These are phyloP conservation scores for Gossypium herbaceum DNA, from an alignment of 345 rosid genomes.

Conservation along the genomic window DNA sequence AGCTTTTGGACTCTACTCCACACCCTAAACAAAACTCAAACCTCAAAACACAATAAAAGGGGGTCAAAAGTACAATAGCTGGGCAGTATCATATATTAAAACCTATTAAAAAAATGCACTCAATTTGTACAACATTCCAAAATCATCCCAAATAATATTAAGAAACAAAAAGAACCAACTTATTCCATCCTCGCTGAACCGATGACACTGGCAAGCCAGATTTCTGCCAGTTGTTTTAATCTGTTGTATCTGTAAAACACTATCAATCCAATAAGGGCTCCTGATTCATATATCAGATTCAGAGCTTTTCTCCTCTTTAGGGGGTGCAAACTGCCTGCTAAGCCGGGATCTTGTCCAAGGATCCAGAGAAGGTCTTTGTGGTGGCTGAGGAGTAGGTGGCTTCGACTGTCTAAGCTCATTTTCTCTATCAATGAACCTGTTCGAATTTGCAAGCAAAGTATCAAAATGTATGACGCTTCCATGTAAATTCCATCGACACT, in stretches of 20 bases:
- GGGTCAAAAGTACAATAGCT: neutral
- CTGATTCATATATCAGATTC: constrained; percentile 38
- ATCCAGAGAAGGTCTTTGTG: constrained; percentile 59
- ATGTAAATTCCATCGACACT: neutral
- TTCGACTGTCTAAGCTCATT: constrained; percentile 86
- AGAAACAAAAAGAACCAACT: neutral
- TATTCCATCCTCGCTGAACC: neutral
- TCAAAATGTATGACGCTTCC: neutral
- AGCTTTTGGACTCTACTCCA: no score
- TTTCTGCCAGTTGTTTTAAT: neutral
- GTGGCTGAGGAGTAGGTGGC: constrained; percentile 67
- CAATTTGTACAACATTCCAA: neutral
- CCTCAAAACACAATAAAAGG: neutral
- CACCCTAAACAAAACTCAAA: no score
- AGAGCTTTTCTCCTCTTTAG: constrained; percentile 63
- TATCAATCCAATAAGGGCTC: neutral
- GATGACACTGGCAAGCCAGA: neutral
- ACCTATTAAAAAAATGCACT: neutral
- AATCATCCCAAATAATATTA: neutral
- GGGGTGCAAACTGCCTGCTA: constrained; percentile 67
- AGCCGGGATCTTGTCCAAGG: constrained; percentile 85
- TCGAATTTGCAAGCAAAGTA: neutral
- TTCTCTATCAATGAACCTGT: constrained; percentile 86
- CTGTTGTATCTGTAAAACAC: neutral
- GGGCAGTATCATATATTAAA: neutral